phyloP scores from a whole-genome alignment of 208 protist genomes.

The Tritrichomonas musculus region DNA sequence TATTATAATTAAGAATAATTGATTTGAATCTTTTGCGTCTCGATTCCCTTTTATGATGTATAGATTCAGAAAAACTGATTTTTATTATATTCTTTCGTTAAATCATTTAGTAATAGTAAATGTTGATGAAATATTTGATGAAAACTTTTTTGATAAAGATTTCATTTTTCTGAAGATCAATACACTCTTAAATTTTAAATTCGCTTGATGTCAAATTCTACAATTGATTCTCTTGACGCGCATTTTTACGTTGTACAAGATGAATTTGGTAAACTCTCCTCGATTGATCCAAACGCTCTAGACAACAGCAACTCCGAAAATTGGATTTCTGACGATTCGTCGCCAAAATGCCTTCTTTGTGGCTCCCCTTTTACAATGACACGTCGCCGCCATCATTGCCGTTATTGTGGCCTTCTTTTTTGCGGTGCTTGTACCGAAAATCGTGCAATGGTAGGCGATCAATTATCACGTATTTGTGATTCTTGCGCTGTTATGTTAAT shows the following conservation, averaged over 20 bases:
- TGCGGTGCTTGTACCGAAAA: background rate
- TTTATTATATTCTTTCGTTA: no score
- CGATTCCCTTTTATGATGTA: no score
- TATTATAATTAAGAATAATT: no score
- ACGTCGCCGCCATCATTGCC: background rate
- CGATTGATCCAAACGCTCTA: background rate
- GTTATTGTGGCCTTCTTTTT: background rate
- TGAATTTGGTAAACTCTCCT: background rate
- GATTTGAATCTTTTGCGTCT: no score
- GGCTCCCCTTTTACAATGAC: background rate
- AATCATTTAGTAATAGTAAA: no score
- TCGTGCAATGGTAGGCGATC: background rate
- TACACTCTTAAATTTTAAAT: no score
- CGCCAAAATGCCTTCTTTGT: background rate
- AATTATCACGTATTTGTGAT: background rate
- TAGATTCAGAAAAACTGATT: no score
- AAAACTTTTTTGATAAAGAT: no score
- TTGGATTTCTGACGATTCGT: background rate
- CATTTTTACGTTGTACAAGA: background rate
- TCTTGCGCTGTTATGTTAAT: background rate
- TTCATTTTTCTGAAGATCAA: no score
- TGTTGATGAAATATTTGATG: no score
- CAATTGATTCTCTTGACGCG: background rate
- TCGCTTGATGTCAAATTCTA: no score
- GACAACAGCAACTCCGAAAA: background rate